Conservation (phyloP, 495 filamentous ascomycete genomes). For the Corynascus novoguineensis region DNA sequence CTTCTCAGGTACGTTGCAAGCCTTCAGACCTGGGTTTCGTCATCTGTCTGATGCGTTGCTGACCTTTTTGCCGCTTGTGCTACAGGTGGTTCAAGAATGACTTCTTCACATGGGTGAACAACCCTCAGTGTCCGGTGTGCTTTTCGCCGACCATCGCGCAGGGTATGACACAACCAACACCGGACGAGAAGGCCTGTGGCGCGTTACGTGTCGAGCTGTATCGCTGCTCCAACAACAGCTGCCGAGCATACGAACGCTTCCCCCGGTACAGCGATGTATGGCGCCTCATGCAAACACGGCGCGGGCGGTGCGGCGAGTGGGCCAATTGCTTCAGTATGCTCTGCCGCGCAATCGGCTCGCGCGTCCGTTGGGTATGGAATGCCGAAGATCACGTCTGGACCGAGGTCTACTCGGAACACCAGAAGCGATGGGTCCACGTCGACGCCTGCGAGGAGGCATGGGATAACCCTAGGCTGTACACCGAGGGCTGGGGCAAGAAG, state of each 20-base stretch:
- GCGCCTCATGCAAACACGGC: constrained; percentile 77
- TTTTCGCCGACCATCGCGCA: constrained; percentile 73
- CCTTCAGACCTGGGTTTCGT: neutral
- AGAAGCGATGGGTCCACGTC: constrained; percentile 93
- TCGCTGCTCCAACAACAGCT: constrained; percentile 65
- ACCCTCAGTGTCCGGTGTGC: constrained; percentile 78
- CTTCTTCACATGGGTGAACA: constrained; percentile 97
- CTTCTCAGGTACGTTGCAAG: constrained; percentile 66
- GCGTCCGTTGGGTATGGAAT: constrained; percentile 98
- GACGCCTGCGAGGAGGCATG: constrained; percentile 92
- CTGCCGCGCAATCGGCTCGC: constrained; percentile 81
- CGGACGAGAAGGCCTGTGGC: constrained; percentile 82
- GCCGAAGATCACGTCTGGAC: constrained; percentile 97
- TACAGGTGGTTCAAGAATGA: constrained; percentile 93
- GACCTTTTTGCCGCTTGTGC: constrained; percentile 17
- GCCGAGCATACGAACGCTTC: constrained; percentile 77
- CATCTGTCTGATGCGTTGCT: constrained; percentile 16
- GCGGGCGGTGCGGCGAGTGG: constrained; percentile 91
- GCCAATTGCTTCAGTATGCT: constrained; percentile 99
- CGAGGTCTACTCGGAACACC: constrained; percentile 92
- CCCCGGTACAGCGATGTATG: constrained; percentile 95
- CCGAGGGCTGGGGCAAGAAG: constrained; percentile 91
- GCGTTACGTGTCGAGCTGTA: constrained; percentile 86
- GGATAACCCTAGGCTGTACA: constrained; percentile 90
- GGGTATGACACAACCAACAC: constrained; percentile 75